Conservation (phyloP, 768 basidiomycete genomes). For the Galerina sulciceps region DNA sequence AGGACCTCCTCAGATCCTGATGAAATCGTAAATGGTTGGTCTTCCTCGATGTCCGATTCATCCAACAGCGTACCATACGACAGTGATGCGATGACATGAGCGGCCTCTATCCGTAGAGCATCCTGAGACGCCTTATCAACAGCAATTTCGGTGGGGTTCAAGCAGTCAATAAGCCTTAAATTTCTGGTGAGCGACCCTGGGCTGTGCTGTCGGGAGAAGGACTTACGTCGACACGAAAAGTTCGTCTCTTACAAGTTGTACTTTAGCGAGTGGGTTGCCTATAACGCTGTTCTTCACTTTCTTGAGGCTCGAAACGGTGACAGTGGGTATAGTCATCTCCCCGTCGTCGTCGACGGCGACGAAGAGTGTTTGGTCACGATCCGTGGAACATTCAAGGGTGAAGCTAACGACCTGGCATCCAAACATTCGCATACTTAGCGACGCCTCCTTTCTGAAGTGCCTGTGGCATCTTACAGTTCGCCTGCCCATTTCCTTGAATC, state of each 20-base stretch:
- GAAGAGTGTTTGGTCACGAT: not conserved
- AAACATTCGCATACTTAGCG: no score
- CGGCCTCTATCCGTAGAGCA: slow-evolving; percentile 70
- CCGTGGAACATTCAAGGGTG: no score
- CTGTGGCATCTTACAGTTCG: no score
- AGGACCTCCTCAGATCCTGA: slow-evolving; percentile 68
- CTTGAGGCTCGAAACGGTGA: slow-evolving; percentile 51
- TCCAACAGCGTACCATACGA: slow-evolving; percentile 54
- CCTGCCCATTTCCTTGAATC: no score
- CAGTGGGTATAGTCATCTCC: slow-evolving; percentile 5
- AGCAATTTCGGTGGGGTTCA: slow-evolving; percentile 40
- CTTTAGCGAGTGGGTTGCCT: slow-evolving; percentile 78
- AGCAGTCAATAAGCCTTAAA: slow-evolving; percentile 52
- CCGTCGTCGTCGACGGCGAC: not conserved
- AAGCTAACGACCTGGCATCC: no score
- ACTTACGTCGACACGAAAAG: slow-evolving; percentile 60
- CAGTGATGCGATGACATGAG: slow-evolving; percentile 75
- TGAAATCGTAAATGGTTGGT: not conserved
- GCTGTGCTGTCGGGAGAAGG: slow-evolving; percentile 3
- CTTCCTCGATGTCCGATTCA: not conserved
- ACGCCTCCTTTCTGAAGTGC: no score
- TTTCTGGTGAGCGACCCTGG: slow-evolving; percentile 9
- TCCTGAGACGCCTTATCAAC: slow-evolving; percentile 36
- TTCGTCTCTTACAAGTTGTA: slow-evolving; percentile 57
- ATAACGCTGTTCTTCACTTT: slow-evolving; percentile 77